Evolutionary conservation across 805 yeast genomes (phyloP), one percentile per base, ranked within the genome.

Genomic region (Saccharomyces cerevisiae): DNA sequence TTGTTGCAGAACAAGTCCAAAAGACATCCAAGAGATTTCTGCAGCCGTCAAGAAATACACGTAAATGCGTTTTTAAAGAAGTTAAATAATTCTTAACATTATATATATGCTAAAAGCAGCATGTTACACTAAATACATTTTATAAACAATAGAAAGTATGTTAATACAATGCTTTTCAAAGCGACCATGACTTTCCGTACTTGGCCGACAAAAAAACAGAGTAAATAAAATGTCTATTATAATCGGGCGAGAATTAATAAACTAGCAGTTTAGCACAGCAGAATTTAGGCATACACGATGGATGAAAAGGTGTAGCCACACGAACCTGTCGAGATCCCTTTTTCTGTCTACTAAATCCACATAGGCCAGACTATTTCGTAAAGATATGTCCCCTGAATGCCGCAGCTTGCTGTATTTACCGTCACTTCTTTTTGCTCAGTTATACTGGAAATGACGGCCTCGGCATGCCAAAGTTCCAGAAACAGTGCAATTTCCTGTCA

Each of bases 1-100:
- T 2, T 87, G 92, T 67, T 87, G 92, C 58, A 75, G 89, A 59
- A 84, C 89, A 1, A 76, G 81, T 0, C 89, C 90, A 0, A 59
- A 64, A 1, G 81, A 67, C 49, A 66, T 66, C 46, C 51, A 55
- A 43, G 52, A 58, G 50, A 59, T 68, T 10, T 50, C 58, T 8
- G 49, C 32, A 3, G 64, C 68, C 4, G 59, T 61, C 1, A 30
- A 56, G 3, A 51, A 54, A 41, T 52, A 27, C 49, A 48, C 27
- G 13, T 48, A 21, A 17, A 3, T 6, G 13, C 24, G 3, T 17
- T 21, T 17, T 3, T 21, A 36, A 3, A 28, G 10, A 28, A 22
- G 10, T 13, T 46, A 10, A 2, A 22, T 17, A 6, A 6, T 9
- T 10, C 30, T 10, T 13, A 21, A 10, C 31, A 22, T 10, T 46